These are phyloP conservation scores for Atkinsonella texensis DNA, from an alignment of 2,329 filamentous ascomycete genomes.

Conservation along the genomic window DNA sequence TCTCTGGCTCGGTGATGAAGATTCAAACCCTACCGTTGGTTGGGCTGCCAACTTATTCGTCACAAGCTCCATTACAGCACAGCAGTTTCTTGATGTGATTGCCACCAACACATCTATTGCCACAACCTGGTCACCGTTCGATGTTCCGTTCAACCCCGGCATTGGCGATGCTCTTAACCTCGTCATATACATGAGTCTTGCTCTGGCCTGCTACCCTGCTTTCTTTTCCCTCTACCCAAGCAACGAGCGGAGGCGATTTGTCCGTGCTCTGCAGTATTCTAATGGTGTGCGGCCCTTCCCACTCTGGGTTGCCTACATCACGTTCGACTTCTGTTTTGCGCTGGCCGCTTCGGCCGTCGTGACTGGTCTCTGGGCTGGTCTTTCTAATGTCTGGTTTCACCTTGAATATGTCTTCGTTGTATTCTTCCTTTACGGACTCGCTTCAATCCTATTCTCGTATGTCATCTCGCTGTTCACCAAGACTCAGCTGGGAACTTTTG, in stretches of 20 bases:
- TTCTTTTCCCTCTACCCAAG: slow-evolving; percentile 87
- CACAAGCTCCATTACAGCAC: slow-evolving; percentile 45
- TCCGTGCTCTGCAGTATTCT: slow-evolving; percentile 78
- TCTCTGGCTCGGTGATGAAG: slow-evolving; percentile 58
- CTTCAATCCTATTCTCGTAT: slow-evolving; percentile 66
- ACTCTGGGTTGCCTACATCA: slow-evolving; percentile 72
- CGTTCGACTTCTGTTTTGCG: slow-evolving; percentile 70
- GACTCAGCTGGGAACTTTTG: slow-evolving; percentile 75
- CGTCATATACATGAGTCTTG: slow-evolving; percentile 70
- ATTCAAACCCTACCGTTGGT: slow-evolving; percentile 51
- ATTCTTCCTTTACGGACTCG: slow-evolving; percentile 69
- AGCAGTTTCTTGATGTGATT: slow-evolving; percentile 55
- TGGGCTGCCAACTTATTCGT: slow-evolving; percentile 55
- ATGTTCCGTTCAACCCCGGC: slow-evolving; percentile 55
- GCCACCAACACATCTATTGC: slow-evolving; percentile 57
- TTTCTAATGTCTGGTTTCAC: slow-evolving; percentile 60
- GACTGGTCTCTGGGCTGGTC: slow-evolving; percentile 55
- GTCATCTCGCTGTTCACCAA: slow-evolving; percentile 67
- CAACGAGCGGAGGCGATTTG: slow-evolving; percentile 65
- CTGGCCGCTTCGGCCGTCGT: slow-evolving; percentile 51
- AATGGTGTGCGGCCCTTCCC: slow-evolving; percentile 77
- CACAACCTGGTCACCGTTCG: slow-evolving; percentile 64
- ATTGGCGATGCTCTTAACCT: slow-evolving; percentile 67
- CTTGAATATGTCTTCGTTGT: slow-evolving; percentile 73
- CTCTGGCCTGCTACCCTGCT: slow-evolving; percentile 65